Evolutionary conservation across 257 asterid species (phyloP).

Genomic region (Przewalskia tangutica): DNA sequence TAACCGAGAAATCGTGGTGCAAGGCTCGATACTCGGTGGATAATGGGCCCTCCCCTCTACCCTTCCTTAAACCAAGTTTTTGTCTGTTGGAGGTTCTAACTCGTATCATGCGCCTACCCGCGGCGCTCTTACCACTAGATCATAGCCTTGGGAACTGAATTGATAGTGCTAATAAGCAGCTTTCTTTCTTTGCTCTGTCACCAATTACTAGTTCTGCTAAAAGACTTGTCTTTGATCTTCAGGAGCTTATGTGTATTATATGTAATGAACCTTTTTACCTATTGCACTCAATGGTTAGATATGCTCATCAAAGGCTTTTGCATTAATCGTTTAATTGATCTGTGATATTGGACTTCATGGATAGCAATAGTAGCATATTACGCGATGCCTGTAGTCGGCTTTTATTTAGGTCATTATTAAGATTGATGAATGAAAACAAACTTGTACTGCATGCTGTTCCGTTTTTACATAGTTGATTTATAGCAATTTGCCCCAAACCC

Average conservation of each 20-base stretch:
- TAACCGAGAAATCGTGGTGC: not conserved
- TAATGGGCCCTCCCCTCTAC: not conserved
- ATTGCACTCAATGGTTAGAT: not conserved
- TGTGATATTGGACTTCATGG: not conserved
- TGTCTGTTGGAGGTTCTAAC: not conserved
- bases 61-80: not conserved
- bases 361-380: not conserved
- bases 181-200: not conserved
- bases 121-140: not conserved
- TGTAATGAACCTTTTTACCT: not conserved
- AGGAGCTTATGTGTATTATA: not conserved
- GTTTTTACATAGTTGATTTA: not conserved
- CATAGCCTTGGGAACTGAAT: not conserved
- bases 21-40: not conserved
- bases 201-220: not conserved
- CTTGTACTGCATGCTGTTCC: not conserved
- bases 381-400: not conserved
- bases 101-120: not conserved
- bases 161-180: not conserved
- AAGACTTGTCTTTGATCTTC: not conserved
- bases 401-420: not conserved
- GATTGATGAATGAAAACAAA: not conserved
- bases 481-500: not conserved
- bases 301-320: not conserved
- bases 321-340: not conserved